A percentile compares a stretch with the other conserved stretches of the same genome.
These are phyloP conservation scores for Rhododendron kiyosumense DNA, from an alignment of 148 eudicot genomes.

Conservation along the genomic window DNA sequence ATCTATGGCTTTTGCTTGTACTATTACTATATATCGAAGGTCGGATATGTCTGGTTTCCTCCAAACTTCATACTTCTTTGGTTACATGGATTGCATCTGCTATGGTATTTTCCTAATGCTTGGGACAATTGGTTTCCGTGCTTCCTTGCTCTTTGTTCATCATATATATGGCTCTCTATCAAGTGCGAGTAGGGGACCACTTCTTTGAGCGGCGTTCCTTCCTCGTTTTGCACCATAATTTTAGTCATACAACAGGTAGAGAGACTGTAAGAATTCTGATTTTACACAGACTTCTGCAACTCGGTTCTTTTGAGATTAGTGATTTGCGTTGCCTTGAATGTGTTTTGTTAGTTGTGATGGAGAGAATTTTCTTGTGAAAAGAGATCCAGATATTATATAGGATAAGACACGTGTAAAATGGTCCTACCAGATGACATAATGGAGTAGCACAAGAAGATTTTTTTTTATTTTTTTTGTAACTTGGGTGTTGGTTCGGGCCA, in stretches of 20 bases:
- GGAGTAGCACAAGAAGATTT: neutral
- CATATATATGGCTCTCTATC: constrained; percentile 20
- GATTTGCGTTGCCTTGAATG: neutral
- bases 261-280: neutral
- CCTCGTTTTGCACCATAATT: neutral
- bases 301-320: neutral
- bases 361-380: neutral
- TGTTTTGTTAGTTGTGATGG: neutral
- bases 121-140: constrained; percentile 32
- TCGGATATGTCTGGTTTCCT: constrained; percentile 32
- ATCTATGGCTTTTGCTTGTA: constrained; percentile 30
- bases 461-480: too few relatives aligned
- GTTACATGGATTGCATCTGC: constrained; percentile 21
- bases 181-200: constrained; percentile 23
- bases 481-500: too few relatives aligned
- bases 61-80: constrained; percentile 19
- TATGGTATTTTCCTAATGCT: constrained; percentile 39
- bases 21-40: constrained; percentile 21
- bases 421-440: too few relatives aligned
- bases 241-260: neutral
- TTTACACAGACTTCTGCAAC: neutral
- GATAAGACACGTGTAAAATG: too few relatives aligned
- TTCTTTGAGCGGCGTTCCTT: neutral
- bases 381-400: neutral
- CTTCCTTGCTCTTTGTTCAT: constrained; percentile 33